Evolutionary conservation across 139 green algal species (phyloP).

Genomic region (Picochlorum costavermella): DNA sequence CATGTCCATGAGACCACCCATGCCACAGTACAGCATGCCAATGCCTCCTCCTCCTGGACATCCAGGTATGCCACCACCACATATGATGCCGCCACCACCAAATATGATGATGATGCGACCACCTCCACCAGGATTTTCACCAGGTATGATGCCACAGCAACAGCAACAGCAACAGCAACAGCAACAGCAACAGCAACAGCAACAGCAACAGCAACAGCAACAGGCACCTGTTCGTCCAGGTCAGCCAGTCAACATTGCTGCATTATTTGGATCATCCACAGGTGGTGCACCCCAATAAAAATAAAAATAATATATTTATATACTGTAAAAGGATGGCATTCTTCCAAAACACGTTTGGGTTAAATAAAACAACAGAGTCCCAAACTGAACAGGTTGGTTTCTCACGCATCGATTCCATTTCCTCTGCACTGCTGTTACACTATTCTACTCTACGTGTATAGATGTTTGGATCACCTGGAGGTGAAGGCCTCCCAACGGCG

Average conservation of each 20-base stretch:
- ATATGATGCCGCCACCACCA: background rate
- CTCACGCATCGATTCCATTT: too few relatives aligned
- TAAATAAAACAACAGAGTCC: too few relatives aligned
- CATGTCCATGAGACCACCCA: background rate
- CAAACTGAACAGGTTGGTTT: too few relatives aligned
- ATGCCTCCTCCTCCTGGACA: background rate
- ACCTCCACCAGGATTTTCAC: background rate
- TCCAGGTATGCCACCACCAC: background rate
- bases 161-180: too few relatives aligned
- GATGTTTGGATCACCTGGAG: too few relatives aligned
- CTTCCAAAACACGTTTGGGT: background rate
- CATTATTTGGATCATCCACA: background rate
- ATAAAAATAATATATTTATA: background rate
- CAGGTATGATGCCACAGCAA: background rate
- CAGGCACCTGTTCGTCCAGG: background rate
- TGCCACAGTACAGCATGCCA: conserved; percentile 1
- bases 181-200: background rate
- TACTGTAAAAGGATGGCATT: background rate
- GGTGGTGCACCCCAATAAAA: conserved; percentile 8
- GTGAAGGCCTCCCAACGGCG: conserved; percentile 6
- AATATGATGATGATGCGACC: background rate
- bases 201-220: conserved; percentile 7
- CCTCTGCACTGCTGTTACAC: too few relatives aligned
- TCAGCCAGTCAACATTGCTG: background rate
- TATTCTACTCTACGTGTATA: too few relatives aligned